These are phyloP conservation scores for Coprinopsis cinerea DNA, from an alignment of 768 basidiomycete species.

Conservation along the genomic window DNA sequence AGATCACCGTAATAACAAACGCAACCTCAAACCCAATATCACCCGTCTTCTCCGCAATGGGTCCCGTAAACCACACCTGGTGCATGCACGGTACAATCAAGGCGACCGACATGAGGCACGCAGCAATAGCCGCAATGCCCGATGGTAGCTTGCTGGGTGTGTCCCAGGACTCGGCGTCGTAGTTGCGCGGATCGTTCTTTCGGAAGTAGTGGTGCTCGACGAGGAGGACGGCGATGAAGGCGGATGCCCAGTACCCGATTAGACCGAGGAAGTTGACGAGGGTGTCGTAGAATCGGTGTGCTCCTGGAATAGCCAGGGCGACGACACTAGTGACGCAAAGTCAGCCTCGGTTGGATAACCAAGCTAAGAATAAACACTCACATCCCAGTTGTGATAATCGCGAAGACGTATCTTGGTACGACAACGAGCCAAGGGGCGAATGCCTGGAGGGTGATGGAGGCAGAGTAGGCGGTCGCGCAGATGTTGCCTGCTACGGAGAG, in stretches of 20 bases:
- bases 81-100: conserved; percentile 65
- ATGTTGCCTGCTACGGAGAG: conserved; percentile 80
- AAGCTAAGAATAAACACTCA: conserved; percentile 26
- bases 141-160: conserved; percentile 49
- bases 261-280: conserved; percentile 73
- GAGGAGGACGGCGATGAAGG: conserved; percentile 57
- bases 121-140: conserved; percentile 61
- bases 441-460: conserved; percentile 68
- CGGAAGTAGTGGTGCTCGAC: conserved; percentile 70
- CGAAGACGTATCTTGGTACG: conserved; percentile 76
- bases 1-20: conserved; percentile 44
- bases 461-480: conserved; percentile 78
- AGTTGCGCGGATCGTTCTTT: conserved; percentile 40
- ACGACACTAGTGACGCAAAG: conserved; percentile 41
- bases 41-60: conserved; percentile 62
- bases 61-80: conserved; percentile 74
- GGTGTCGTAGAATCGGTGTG: conserved; percentile 64
- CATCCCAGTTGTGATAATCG: conserved; percentile 66
- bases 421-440: conserved; percentile 50
- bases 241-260: conserved; percentile 60
- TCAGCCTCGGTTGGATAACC: neutral
- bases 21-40: conserved; percentile 83
- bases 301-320: conserved; percentile 70
- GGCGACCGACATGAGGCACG: conserved; percentile 47
- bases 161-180: conserved; percentile 57